Conservation (phyloP, 352 stramenopile genomes). For the Nothophytophthora sp. region DNA sequence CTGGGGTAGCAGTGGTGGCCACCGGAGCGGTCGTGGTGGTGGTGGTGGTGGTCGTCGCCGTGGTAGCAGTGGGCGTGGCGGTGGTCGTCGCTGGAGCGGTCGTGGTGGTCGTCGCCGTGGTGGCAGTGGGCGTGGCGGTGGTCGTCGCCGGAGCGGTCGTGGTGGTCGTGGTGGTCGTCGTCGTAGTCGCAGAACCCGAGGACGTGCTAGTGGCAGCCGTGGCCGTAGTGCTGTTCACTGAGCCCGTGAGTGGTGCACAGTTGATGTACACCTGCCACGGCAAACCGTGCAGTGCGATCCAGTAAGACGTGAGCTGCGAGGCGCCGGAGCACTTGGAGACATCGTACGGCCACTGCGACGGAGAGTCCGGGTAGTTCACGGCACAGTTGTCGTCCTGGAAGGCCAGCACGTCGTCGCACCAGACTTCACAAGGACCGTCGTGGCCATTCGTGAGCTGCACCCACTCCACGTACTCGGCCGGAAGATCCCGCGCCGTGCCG, state of each 20-base stretch:
- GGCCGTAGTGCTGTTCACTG: slow-evolving; percentile 7
- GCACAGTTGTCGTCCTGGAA: slow-evolving; percentile 48
- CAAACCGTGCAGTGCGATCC: slow-evolving; percentile 39
- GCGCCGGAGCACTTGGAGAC: slow-evolving; percentile 13
- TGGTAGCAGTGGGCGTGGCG: neutral
- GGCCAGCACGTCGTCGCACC: slow-evolving; percentile 37
- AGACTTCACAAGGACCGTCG: slow-evolving; percentile 54
- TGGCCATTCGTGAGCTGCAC: slow-evolving; percentile 22
- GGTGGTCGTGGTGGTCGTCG: slow-evolving; percentile 1
- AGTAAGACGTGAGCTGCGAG: slow-evolving; percentile 31
- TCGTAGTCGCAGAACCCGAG: slow-evolving; percentile 2
- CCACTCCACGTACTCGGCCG: slow-evolving; percentile 28
- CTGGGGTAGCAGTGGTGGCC: slow-evolving; percentile 2
- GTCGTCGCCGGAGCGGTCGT: slow-evolving; percentile 9
- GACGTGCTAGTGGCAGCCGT: slow-evolving; percentile 1
- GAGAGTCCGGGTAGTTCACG: slow-evolving; percentile 20
- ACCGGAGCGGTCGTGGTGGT: slow-evolving; percentile 1
- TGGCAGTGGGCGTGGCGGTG: slow-evolving; percentile 1
- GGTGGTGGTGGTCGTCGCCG: neutral
- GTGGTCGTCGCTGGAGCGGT: slow-evolving; percentile 7
- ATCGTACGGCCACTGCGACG: slow-evolving; percentile 21
- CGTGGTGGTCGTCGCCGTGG: slow-evolving; percentile 6
- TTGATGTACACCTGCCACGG: slow-evolving; percentile 42
- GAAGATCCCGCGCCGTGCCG: slow-evolving; percentile 32
- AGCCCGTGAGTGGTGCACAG: slow-evolving; percentile 18